These are phyloP conservation scores for Rhododendron williamsianum DNA, from an alignment of 148 eudicot genomes.

Conservation along the genomic window DNA sequence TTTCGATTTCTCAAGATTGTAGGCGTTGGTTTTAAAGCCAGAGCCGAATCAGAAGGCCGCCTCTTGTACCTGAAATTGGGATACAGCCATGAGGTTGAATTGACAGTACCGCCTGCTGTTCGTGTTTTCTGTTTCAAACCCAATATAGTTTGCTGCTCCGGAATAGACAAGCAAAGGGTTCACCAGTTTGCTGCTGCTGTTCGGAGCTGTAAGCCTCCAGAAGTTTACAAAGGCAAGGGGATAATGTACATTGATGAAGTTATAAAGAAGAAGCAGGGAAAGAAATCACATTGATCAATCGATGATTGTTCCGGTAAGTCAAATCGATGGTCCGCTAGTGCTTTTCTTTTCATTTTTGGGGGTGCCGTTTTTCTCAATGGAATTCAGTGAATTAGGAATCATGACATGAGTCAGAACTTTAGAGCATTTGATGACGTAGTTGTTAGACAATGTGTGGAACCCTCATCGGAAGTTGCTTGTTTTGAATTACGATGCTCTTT, in stretches of 20 bases:
- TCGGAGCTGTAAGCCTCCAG: conserved; percentile 65
- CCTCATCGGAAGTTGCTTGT: background rate
- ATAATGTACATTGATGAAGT: conserved; percentile 72
- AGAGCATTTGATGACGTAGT: background rate
- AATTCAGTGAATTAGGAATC: background rate
- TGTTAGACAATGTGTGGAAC: background rate
- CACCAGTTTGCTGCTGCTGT: conserved; percentile 77
- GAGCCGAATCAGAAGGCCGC: conserved; percentile 69
- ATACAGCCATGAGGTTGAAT: conserved; percentile 71
- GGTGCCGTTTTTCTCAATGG: background rate
- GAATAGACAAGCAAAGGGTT: conserved; percentile 55
- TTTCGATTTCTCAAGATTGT: conserved; percentile 65
- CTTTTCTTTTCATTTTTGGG: background rate
- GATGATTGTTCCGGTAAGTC: background rate
- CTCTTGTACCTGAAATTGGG: conserved; percentile 56
- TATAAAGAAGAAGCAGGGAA: conserved; percentile 58
- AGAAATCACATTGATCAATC: conserved; percentile 42
- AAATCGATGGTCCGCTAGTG: background rate
- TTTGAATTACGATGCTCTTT: background rate
- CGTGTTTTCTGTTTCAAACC: conserved; percentile 72
- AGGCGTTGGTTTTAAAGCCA: conserved; percentile 72
- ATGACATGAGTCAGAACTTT: background rate
- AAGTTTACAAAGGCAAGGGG: conserved; percentile 64
- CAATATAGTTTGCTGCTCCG: conserved; percentile 57
- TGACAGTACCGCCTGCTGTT: conserved; percentile 66